Evolutionary conservation across 2,329 filamentous ascomycete genomes (phyloP).

Genomic region (Chaetothyriales sp.): DNA sequence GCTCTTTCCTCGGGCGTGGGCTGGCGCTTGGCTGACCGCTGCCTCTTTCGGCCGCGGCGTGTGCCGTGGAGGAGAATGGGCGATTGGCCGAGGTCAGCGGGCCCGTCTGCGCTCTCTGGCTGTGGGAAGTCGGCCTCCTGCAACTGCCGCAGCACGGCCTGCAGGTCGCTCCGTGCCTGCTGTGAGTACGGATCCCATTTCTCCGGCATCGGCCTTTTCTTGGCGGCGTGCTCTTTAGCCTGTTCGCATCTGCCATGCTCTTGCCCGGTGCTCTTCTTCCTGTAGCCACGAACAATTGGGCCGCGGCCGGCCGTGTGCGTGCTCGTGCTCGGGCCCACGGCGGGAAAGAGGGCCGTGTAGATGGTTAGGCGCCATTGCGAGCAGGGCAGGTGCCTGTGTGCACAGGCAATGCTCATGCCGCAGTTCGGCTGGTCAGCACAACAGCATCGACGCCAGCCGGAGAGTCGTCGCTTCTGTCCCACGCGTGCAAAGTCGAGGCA

Average conservation of each 20-base stretch:
- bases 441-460: background rate
- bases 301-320: background rate
- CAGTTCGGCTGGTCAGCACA: background rate
- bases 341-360: slow-evolving; percentile 4
- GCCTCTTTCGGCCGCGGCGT: background rate
- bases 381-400: slow-evolving; percentile 9
- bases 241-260: background rate
- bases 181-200: background rate
- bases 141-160: background rate
- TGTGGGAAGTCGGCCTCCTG: background rate
- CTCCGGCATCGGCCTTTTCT: background rate
- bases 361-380: slow-evolving; percentile 13
- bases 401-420: slow-evolving; percentile 13
- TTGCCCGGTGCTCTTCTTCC: background rate
- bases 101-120: background rate
- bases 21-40: slow-evolving; percentile 2
- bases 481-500: too few relatives aligned
- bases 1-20: slow-evolving; percentile 6
- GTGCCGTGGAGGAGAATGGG: slow-evolving; percentile 5
- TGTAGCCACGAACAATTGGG: background rate
- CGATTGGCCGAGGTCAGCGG: slow-evolving; percentile 3
- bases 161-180: background rate
- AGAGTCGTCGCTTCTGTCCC: too few relatives aligned
- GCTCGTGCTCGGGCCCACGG: background rate
- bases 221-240: background rate